Conservation (phyloP, 495 filamentous ascomycete genomes). For the Talaromyces wortmannii region DNA sequence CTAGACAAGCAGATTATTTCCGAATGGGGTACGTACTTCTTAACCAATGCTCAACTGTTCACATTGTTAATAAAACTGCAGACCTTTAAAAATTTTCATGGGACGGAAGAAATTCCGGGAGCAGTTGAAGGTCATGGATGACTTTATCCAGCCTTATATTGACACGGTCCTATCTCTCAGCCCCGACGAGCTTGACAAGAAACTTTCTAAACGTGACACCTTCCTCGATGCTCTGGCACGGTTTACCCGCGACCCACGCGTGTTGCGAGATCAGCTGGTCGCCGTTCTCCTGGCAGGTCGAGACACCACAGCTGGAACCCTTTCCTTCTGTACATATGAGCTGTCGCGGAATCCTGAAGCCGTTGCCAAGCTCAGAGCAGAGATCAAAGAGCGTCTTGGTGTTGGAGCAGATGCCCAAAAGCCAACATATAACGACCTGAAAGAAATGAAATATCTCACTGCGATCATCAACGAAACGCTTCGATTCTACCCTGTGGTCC, state of each 20-base stretch:
- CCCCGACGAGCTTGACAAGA: constrained; percentile 54
- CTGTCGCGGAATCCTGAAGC: constrained; percentile 60
- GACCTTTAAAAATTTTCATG: constrained; percentile 48
- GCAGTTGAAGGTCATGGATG: constrained; percentile 61
- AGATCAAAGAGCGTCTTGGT: constrained; percentile 64
- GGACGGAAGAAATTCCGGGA: constrained; percentile 52
- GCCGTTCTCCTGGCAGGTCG: constrained; percentile 74
- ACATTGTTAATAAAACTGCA: constrained; percentile 8
- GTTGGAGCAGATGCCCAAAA: constrained; percentile 36
- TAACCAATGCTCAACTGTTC: neutral
- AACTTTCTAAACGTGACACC: constrained; percentile 62
- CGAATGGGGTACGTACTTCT: constrained; percentile 41
- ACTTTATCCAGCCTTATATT: constrained; percentile 71
- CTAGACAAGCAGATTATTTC: constrained; percentile 53
- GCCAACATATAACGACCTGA: constrained; percentile 65
- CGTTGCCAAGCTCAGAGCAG: constrained; percentile 59
- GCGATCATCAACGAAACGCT: constrained; percentile 76
- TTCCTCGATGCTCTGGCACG: constrained; percentile 75
- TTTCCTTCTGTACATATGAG: constrained; percentile 74
- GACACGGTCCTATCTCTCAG: constrained; percentile 55
- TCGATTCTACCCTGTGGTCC: constrained; percentile 47
- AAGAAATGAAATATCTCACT: constrained; percentile 68
- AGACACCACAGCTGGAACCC: constrained; percentile 69
- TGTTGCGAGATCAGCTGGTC: constrained; percentile 73
- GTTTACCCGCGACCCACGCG: constrained; percentile 65